A percentile compares a stretch with the other conserved stretches of the same genome.
phyloP scores from a whole-genome alignment of 768 basidiomycete species.

The Tylopilus vinaceipallidus region DNA sequence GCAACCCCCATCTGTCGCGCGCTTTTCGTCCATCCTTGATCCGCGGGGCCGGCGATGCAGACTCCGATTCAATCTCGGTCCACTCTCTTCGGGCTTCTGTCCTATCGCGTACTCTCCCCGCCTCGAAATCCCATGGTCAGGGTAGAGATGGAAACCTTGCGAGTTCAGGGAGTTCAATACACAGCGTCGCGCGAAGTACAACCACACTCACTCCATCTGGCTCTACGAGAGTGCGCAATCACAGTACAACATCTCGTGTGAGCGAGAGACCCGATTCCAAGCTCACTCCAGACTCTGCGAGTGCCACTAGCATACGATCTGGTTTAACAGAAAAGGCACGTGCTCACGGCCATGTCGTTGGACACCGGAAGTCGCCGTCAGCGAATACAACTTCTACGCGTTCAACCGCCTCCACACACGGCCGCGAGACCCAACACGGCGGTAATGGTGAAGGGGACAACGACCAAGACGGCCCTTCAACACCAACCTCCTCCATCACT shows the following conservation, averaged over 20 bases:
- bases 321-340: slow-evolving; percentile 24
- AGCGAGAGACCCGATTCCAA: slow-evolving; percentile 69
- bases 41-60: slow-evolving; percentile 28
- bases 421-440: slow-evolving; percentile 4
- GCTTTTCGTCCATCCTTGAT: slow-evolving; percentile 29
- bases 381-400: slow-evolving; percentile 8
- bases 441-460: slow-evolving; percentile 8
- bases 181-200: slow-evolving; percentile 46
- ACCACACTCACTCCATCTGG: slow-evolving; percentile 18
- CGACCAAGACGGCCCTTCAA: slow-evolving; percentile 16
- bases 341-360: slow-evolving; percentile 11
- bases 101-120: slow-evolving; percentile 33
- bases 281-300: slow-evolving; percentile 50
- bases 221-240: slow-evolving; percentile 21
- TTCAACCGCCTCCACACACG: not conserved
- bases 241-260: slow-evolving; percentile 25
- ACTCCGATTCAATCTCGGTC: slow-evolving; percentile 41
- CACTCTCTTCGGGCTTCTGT: slow-evolving; percentile 48
- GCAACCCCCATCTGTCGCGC: slow-evolving; percentile 27
- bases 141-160: slow-evolving; percentile 22
- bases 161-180: slow-evolving; percentile 40
- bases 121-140: slow-evolving; percentile 20
- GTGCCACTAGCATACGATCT: slow-evolving; percentile 25
- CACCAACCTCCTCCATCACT: slow-evolving; percentile 10
- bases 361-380: slow-evolving; percentile 26